Evolutionary conservation across 2,329 filamentous ascomycete genomes (phyloP), one percentile per base, ranked within the genome.

Genomic region (Paecilomyces fulvus): DNA sequence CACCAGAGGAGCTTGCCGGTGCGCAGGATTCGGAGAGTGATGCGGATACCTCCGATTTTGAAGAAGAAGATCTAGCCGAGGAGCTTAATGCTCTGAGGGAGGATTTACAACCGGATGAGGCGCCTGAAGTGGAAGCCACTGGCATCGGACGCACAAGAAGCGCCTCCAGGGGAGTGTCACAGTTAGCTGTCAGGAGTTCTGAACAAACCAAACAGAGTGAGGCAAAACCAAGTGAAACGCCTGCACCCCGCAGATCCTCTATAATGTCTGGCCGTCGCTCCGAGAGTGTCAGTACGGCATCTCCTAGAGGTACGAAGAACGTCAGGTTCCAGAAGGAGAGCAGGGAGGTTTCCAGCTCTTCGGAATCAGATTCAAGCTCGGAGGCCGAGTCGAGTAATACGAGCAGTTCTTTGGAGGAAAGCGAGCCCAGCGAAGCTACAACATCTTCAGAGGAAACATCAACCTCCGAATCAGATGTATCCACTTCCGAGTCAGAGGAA

Each of bases 1-100:
- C 65, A 4, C 49, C 67, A 48, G 64, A 66, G 25, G 65, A 70
- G 30, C 53, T 63, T 9, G 61, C 65, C 2, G 64, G 67, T 52
- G 60, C 64, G 50, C 52, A 70, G 58, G 60, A 58, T 11, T 61
- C 60, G 3, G 69, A 72, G 3, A 70, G 69, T 28, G 70, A 71
- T 46, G 60, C 55, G 5, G 65, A 67, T 8, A 55, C 60, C 25
- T 67, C 64, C 23, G 73, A 71, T 3, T 53, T 61, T 33, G 69
- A 72, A 12, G 67, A 64, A 14, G 73, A 72, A 20, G 73, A 77
- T 55, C 58, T 77, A 3, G 66, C 67, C 11, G 71, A 77, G 25
- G 78, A 80, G 55, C 66, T 79, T n/a, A 68, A 75, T 50, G 72
- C 73, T 25, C 62, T 80, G 1, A 68, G 70, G 43, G 68, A 75